Conservation (phyloP, 2,329 filamentous ascomycete species). For the Pseudogymnoascus sp. region DNA sequence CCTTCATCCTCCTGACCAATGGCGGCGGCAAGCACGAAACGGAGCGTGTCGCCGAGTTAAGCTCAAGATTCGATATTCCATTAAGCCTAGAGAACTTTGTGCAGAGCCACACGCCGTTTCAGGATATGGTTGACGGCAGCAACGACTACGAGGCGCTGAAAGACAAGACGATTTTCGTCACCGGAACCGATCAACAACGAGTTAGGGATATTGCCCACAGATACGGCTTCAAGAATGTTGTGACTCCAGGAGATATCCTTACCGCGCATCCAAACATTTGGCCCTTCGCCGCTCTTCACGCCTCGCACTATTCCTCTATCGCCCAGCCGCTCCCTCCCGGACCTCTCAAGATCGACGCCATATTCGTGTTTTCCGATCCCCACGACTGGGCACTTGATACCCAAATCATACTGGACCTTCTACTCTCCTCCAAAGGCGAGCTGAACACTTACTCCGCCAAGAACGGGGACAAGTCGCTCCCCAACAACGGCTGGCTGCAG, state of each 20-base stretch:
- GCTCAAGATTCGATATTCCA: slow-evolving; percentile 52
- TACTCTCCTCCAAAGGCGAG: slow-evolving; percentile 70
- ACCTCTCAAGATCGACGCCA: slow-evolving; percentile 71
- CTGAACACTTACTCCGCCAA: slow-evolving; percentile 69
- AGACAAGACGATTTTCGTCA: slow-evolving; percentile 64
- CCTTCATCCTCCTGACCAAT: slow-evolving; percentile 93
- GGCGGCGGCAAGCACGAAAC: slow-evolving; percentile 80
- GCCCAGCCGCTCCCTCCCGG: slow-evolving; percentile 48
- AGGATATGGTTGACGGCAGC: slow-evolving; percentile 55
- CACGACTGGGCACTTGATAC: slow-evolving; percentile 91
- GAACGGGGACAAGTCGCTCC: slow-evolving; percentile 56
- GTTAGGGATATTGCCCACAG: slow-evolving; percentile 23
- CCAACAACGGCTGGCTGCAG: slow-evolving; percentile 71
- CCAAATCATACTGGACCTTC: slow-evolving; percentile 73
- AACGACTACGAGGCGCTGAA: slow-evolving; percentile 42
- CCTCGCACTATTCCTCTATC: slow-evolving; percentile 49
- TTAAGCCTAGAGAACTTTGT: slow-evolving; percentile 65
- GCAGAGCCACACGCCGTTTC: slow-evolving; percentile 85
- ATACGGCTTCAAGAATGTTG: slow-evolving; percentile 71
- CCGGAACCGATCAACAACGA: slow-evolving; percentile 57
- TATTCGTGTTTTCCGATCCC: slow-evolving; percentile 93
- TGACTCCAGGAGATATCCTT: slow-evolving; percentile 80
- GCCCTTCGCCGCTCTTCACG: slow-evolving; percentile 67
- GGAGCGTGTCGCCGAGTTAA: slow-evolving; percentile 63
- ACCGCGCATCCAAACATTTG: slow-evolving; percentile 65